Base-by-base conservation (phyloP, 179 eudicot genomes). In the Silene coronaria region DNA sequence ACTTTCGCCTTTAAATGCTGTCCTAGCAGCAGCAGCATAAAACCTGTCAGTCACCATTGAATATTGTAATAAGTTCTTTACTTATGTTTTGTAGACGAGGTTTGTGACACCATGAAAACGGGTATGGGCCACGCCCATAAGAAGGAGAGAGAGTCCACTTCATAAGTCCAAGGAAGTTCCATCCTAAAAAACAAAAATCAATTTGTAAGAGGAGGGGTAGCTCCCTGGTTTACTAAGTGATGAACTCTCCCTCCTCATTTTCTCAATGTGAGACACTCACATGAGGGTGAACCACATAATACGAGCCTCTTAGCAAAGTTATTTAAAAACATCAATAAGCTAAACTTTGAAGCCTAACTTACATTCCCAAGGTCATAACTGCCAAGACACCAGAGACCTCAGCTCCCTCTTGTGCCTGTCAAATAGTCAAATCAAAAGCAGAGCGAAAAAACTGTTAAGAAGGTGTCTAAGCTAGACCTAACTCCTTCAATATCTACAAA, bases 321-420 rank as follows among this genome's bases (percentile, higher is more conserved):
- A 30, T 34, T 9, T 38, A 1, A 42, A 42, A 11, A 42, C 48
- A 42, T 0, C 0, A 53, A 75, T 68, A 76, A 10, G 2, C n/a
- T 10, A 4, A 71, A 77, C 71, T 79, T 24, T 19, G 11, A 75
- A 76, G 75, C 70, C 62, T 64, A 58, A 80, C 96, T 85, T 88
- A 92, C 99, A 95, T 95, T 48, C 99, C 99, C 75, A 95, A 81
- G 58, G 97, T 95, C 99, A 92, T 95, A 81, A 92, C 96, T 30
- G 97, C 84, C 82, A 95, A 80, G 51, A 95, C 97, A 57, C 99
- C 99, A 80, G 99, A 95, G 75, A 95, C 89, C 75, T 84, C 88
- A 72, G 84, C 84, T 65, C 84, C 96, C 71, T 92, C 97, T 86
- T 92, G 99, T 76, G 95, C 96, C 99, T 95, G 79, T 71, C 65